Evolutionary conservation across 1,139 yeast genomes (phyloP).

Genomic region (Saccharomyces hybrid): DNA sequence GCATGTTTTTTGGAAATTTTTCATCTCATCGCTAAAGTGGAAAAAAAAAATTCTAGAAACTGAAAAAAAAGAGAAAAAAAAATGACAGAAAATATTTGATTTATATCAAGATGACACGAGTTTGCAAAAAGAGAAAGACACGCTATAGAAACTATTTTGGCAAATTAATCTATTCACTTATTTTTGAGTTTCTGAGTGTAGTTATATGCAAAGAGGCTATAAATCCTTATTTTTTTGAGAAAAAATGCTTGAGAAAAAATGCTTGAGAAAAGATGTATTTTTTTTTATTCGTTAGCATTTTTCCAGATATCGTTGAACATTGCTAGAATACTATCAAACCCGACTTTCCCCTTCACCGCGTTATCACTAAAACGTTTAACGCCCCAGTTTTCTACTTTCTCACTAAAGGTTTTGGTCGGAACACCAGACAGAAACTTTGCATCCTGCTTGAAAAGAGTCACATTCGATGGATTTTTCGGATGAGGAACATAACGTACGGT

Average conservation of each 20-base stretch:
- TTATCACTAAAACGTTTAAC: conserved; percentile 81
- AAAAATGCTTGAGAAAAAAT: not conserved
- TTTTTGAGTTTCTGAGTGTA: not conserved
- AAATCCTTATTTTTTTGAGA: too few relatives aligned
- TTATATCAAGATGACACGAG: not conserved
- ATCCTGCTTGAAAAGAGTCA: conserved; percentile 66
- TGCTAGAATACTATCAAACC: conserved; percentile 58
- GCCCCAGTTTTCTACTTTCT: conserved; percentile 84
- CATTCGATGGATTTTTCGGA: conserved; percentile 37
- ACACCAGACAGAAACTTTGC: conserved; percentile 59
- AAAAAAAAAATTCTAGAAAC: not conserved
- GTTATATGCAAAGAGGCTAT: not conserved
- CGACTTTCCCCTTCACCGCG: conserved; percentile 69
- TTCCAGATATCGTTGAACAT: conserved; percentile 26
- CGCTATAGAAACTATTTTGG: not conserved
- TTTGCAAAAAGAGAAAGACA: not conserved
- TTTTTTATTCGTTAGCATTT: not conserved
- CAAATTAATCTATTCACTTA: not conserved
- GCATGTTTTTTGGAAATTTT: not conserved
- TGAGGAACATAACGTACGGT: conserved; percentile 76
- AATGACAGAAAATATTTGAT: not conserved
- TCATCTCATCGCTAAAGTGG: not conserved
- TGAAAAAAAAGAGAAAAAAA: not conserved
- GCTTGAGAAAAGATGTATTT: not conserved
- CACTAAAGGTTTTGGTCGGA: conserved; percentile 53